phyloP scores from a whole-genome alignment of 805 yeast genomes.

The Priceomyces carsonii region DNA sequence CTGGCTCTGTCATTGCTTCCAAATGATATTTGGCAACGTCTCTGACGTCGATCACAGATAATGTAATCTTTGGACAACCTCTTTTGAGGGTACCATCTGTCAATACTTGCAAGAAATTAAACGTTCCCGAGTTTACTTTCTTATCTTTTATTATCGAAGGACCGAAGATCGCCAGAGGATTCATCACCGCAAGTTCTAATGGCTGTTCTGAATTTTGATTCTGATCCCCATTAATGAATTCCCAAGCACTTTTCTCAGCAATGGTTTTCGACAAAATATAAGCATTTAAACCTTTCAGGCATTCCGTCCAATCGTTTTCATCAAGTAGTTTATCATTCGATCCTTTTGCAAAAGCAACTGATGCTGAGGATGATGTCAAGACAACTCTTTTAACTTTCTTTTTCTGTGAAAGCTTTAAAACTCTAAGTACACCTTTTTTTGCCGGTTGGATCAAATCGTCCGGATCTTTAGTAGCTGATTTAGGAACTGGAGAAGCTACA shows the following conservation, averaged over 20 bases:
- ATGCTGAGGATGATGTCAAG: neutral
- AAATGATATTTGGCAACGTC: neutral
- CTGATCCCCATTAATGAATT: neutral
- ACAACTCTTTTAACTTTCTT: neutral
- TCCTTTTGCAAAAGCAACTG: slow-evolving; percentile 3
- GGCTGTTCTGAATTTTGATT: neutral
- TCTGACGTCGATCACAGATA: neutral
- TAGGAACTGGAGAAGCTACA: slow-evolving; percentile 11
- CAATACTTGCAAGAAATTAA: too few relatives aligned
- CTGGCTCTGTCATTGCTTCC: neutral
- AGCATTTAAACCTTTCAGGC: neutral
- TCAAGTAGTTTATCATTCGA: neutral
- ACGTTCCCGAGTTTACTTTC: too few relatives aligned
- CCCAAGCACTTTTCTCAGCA: neutral
- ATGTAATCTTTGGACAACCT: neutral
- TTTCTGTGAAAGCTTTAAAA: neutral
- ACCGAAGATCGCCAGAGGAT: neutral
- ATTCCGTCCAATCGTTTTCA: neutral
- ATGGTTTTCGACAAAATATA: neutral
- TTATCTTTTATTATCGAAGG: neutral
- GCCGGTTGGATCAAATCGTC: neutral
- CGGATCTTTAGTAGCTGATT: neutral
- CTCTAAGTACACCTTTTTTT: neutral
- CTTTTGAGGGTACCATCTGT: neutral
- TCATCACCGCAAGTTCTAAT: neutral